Evolutionary conservation across 495 filamentous ascomycete species (phyloP).

Genomic region (Aspergillus cristatus): DNA sequence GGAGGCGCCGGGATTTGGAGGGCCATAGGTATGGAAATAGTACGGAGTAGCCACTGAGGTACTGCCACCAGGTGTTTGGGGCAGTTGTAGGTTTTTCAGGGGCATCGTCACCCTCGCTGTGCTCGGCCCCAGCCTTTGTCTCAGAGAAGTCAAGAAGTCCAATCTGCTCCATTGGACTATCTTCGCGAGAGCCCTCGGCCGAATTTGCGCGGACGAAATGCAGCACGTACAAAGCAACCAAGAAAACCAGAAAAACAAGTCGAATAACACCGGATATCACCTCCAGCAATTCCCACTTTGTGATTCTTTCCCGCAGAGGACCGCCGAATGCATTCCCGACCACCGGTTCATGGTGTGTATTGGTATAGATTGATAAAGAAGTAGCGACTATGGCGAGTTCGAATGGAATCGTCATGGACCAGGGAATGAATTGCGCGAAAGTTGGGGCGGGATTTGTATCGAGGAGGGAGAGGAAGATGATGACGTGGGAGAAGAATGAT

Average conservation of each 20-base stretch:
- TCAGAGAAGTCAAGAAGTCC: background rate
- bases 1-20: constrained; percentile 56
- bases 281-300: constrained; percentile 47
- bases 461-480: constrained; percentile 56
- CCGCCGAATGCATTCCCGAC: constrained; percentile 32
- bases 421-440: constrained; percentile 50
- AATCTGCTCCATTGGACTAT: background rate
- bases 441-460: constrained; percentile 56
- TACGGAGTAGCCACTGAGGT: constrained; percentile 61
- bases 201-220: constrained; percentile 36
- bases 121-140: background rate
- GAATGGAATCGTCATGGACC: constrained; percentile 46
- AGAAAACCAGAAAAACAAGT: constrained; percentile 41
- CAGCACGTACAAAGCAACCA: constrained; percentile 39
- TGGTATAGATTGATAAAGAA: constrained; percentile 43
- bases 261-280: constrained; percentile 29
- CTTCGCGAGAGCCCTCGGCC: too few species aligned
- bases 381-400: constrained; percentile 50
- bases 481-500: constrained; percentile 50
- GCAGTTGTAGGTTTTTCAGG: background rate
- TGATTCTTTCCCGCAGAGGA: constrained; percentile 28
- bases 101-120: background rate
- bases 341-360: constrained; percentile 33
- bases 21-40: constrained; percentile 94
- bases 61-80: background rate